phyloP scores from a whole-genome alignment of 2,329 filamentous ascomycete genomes.

The Periconia sp. region DNA sequence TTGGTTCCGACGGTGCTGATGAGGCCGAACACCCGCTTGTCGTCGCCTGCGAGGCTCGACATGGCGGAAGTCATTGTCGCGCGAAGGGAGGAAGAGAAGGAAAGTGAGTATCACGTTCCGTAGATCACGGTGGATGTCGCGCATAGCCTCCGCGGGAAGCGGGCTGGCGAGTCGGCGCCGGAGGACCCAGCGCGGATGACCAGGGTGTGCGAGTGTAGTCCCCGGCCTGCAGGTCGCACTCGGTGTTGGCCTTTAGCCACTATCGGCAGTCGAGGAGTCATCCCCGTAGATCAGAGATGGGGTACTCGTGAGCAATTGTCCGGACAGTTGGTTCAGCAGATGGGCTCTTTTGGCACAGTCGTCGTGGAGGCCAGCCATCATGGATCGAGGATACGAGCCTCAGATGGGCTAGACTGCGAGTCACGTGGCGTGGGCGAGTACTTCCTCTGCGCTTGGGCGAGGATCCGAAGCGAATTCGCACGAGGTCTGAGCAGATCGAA shows the following conservation, averaged over 20 bases:
- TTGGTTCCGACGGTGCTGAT: constrained; percentile 34
- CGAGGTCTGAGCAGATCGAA: too few species aligned
- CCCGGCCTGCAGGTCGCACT: constrained; percentile 14
- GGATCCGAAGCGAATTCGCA: too few species aligned
- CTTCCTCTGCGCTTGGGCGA: too few species aligned
- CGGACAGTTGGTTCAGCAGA: too few species aligned
- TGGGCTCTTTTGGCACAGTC: too few species aligned
- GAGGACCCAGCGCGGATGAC: constrained; percentile 10
- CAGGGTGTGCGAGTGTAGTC: constrained; percentile 16
- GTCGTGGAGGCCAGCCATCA: too few species aligned
- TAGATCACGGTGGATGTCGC: constrained; percentile 20
- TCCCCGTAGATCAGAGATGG: too few species aligned
- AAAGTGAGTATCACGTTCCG: constrained; percentile 8
- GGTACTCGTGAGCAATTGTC: too few species aligned
- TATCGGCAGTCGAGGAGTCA: constrained; percentile 2
- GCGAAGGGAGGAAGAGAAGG: constrained; percentile 5
- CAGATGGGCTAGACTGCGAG: too few species aligned
- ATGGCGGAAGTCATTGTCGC: constrained; percentile 19
- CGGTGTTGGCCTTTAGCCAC: constrained; percentile 20
- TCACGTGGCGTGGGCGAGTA: too few species aligned
- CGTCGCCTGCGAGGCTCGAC: constrained; percentile 29
- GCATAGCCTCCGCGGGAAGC: constrained; percentile 13
- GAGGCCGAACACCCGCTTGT: constrained; percentile 37
- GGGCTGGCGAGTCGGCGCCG: constrained; percentile 11
- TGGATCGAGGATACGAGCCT: too few species aligned